phyloP scores from a whole-genome alignment of 768 basidiomycete genomes.

The Butyriboletus loyo region DNA sequence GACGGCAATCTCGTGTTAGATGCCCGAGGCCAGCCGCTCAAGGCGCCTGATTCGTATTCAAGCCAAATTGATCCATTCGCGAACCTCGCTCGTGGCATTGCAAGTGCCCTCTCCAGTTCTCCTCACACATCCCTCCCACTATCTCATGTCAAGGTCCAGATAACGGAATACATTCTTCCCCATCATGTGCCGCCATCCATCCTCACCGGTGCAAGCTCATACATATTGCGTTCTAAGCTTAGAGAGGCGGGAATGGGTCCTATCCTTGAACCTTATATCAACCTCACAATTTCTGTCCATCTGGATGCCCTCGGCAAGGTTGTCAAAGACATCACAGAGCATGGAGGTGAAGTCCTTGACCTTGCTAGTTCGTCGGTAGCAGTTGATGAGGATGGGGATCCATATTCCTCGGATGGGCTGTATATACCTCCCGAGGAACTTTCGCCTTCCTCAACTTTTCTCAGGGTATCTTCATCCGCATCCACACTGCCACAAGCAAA shows the following conservation, averaged over 20 bases:
- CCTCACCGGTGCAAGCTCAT: conserved; percentile 63
- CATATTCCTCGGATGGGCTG: conserved; percentile 58
- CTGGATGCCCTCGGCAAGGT: conserved; percentile 72
- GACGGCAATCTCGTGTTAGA: conserved; percentile 74
- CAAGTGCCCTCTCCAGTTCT: conserved; percentile 71
- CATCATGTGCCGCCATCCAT: conserved; percentile 44
- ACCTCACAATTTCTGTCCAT: conserved; percentile 62
- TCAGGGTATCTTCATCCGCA: conserved; percentile 25
- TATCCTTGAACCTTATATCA: conserved; percentile 75
- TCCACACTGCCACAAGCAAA: conserved; percentile 42
- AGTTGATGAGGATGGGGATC: conserved; percentile 36
- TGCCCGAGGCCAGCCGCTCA: conserved; percentile 47
- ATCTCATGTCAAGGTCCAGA: conserved; percentile 58
- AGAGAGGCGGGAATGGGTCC: conserved; percentile 65
- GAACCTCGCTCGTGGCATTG: conserved; percentile 65
- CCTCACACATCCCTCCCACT: conserved; percentile 74
- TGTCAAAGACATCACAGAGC: conserved; percentile 81
- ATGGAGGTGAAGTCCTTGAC: conserved; percentile 75
- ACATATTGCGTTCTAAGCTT: conserved; percentile 60
- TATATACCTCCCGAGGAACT: conserved; percentile 76
- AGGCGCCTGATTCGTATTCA: conserved; percentile 48
- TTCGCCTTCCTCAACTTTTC: conserved; percentile 61
- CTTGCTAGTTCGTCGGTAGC: conserved; percentile 42
- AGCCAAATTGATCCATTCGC: conserved; percentile 43
- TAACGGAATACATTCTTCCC: conserved; percentile 45